These are phyloP conservation scores for Hysterangium stoloniferum DNA, from an alignment of 768 basidiomycete genomes.

Conservation along the genomic window DNA sequence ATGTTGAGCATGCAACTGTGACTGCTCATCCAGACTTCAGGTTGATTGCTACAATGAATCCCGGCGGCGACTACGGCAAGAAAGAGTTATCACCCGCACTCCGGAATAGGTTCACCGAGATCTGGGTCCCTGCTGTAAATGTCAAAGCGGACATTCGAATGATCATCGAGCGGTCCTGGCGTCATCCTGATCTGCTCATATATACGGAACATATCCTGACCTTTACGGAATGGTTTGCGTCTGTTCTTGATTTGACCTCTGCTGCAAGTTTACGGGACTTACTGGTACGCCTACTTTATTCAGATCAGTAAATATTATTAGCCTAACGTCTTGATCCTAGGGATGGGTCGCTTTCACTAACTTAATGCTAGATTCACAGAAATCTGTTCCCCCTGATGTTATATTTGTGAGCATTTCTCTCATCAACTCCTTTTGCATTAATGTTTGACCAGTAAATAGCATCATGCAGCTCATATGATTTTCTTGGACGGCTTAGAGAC, in stretches of 20 bases:
- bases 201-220: conserved; percentile 62
- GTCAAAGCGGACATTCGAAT: conserved; percentile 63
- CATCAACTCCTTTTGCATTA: background rate
- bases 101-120: conserved; percentile 96
- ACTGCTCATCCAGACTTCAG: conserved; percentile 67
- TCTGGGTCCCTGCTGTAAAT: conserved; percentile 91
- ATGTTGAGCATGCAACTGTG: conserved; percentile 58
- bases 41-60: conserved; percentile 97
- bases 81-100: conserved; percentile 96
- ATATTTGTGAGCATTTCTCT: conserved; percentile 54
- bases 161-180: conserved; percentile 72
- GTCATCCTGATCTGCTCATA: conserved; percentile 37
- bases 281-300: conserved; percentile 43
- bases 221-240: conserved; percentile 76
- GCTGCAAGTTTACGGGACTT: conserved; percentile 81
- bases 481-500: conserved; percentile 84
- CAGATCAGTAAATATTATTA: background rate
- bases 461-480: conserved; percentile 90
- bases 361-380: conserved; percentile 32
- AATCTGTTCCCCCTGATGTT: conserved; percentile 33
- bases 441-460: conserved; percentile 35
- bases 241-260: conserved; percentile 50
- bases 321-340: conserved; percentile 31
- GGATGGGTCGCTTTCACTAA: conserved; percentile 93
- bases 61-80: conserved; percentile 98